Conservation (phyloP, 768 basidiomycete genomes). For the Serendipita sp. region DNA sequence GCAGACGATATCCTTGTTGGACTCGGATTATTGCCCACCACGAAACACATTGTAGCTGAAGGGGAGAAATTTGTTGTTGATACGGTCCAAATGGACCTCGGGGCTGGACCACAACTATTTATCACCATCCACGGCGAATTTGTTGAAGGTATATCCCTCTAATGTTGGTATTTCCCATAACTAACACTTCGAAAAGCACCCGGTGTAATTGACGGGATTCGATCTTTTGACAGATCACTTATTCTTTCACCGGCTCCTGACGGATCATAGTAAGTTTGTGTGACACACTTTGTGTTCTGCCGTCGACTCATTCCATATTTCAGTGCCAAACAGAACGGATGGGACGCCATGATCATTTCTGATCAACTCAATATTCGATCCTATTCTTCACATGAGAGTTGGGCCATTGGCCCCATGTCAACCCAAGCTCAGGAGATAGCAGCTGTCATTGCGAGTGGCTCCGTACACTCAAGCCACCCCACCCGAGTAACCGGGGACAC, state of each 20-base stretch:
- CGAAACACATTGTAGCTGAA: constrained; percentile 66
- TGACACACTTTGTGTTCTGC: constrained; percentile 9
- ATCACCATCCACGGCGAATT: constrained; percentile 81
- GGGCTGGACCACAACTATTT: constrained; percentile 30
- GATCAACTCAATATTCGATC: constrained; percentile 71
- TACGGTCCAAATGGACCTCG: constrained; percentile 49
- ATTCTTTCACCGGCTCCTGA: constrained; percentile 65
- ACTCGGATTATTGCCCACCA: constrained; percentile 49
- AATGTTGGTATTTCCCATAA: neutral
- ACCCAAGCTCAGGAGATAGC: constrained; percentile 38
- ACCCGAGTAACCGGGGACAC: constrained; percentile 16
- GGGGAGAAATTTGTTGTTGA: constrained; percentile 78
- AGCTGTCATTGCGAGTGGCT: constrained; percentile 17
- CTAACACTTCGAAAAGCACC: constrained; percentile 30
- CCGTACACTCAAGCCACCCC: constrained; percentile 16
- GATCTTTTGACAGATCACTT: constrained; percentile 90
- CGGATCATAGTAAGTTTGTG: constrained; percentile 56
- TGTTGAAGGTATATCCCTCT: constrained; percentile 50
- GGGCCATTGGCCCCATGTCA: constrained; percentile 55
- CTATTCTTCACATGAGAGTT: constrained; percentile 72
- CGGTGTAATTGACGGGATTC: constrained; percentile 32
- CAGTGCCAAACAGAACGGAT: constrained; percentile 66
- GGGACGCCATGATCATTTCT: constrained; percentile 80
- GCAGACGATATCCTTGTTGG: constrained; percentile 44
- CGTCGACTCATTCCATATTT: constrained; percentile 8